Base-by-base conservation (phyloP, 805 yeast genomes). In the Teunomyces funiuensis region DNA sequence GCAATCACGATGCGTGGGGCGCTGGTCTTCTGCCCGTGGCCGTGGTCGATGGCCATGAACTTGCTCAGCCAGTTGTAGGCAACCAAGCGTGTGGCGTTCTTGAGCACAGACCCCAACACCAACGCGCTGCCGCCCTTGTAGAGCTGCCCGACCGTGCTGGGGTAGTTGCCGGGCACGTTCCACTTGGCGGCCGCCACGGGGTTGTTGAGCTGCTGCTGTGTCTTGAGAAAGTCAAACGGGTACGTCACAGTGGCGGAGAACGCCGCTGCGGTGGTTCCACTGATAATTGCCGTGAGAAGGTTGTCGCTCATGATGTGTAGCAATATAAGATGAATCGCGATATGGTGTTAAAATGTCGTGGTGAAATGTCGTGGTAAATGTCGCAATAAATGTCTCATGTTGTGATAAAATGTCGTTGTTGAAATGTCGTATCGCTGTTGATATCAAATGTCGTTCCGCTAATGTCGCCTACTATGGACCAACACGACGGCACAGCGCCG, bases 1-100 rank as follows among this genome's bases (percentile, higher is more conserved):
- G 97, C 96, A 44, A 85, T 80, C 6, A 88, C 85, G 29, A 88
- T 75, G 52, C 88, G 73, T 7, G 95, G 91, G 1, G 95, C 95
- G 6, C 83, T 74, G 2, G 88, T 73, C 47, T 80, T 75, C n/a
- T 81, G 78, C 39, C 63, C 65, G 14, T 72, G 76, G 6, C 58
- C 62, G 4, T 49, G 39, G 5, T 70, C 76, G 9, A 66, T 77
- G 3, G 82, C 72, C 85, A 78, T 68, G 58, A 85, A 77, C 53
- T 80, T 76, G 17, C 88, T 79, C 43, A 84, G 81, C 66, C 81
- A 78, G 47, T 88, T 85, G 67, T 86, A 91, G 37, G 84, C 76
- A 18, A 82, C 67, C 53, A 90, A 80, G 42, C 98, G 66, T 5
- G 88, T 77, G 5, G 79, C 71, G 4, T 95, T 83, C 61, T 89